Conservation (phyloP, 2,329 filamentous ascomycete genomes). For the Aureobasidium namibiae region DNA sequence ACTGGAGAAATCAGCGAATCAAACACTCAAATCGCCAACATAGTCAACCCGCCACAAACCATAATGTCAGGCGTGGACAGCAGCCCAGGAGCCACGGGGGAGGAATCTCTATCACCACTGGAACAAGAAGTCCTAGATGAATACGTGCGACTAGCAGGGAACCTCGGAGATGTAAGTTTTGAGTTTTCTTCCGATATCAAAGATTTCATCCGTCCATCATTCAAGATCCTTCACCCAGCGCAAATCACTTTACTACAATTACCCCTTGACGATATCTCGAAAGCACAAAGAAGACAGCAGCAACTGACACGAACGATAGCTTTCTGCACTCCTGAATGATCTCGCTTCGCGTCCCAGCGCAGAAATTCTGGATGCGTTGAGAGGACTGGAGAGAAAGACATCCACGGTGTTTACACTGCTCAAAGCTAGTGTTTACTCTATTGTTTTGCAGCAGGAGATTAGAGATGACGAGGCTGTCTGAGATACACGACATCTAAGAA, state of each 20-base stretch:
- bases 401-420: constrained; percentile 89
- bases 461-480: constrained; percentile 50
- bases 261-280: not conserved
- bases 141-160: constrained; percentile 77
- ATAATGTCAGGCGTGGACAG: constrained; percentile 2
- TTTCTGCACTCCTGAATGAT: constrained; percentile 53
- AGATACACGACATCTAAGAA: too few species aligned
- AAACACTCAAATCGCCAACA: not conserved
- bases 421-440: constrained; percentile 97
- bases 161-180: constrained; percentile 71
- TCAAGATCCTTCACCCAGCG: not conserved
- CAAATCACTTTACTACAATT: not conserved
- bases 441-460: constrained; percentile 96
- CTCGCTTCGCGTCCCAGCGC: constrained; percentile 57
- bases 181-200: not conserved
- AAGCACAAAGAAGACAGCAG: not conserved
- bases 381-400: constrained; percentile 87
- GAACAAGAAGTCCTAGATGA: constrained; percentile 95
- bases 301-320: constrained; percentile 25
- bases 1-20: too few species aligned
- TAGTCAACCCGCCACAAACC: not conserved
- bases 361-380: constrained; percentile 76
- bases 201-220: not conserved
- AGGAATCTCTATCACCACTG: constrained; percentile 54
- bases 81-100: constrained; percentile 10